These are phyloP conservation scores for Inosperma sp. DNA, from an alignment of 768 basidiomycete genomes.

Conservation along the genomic window DNA sequence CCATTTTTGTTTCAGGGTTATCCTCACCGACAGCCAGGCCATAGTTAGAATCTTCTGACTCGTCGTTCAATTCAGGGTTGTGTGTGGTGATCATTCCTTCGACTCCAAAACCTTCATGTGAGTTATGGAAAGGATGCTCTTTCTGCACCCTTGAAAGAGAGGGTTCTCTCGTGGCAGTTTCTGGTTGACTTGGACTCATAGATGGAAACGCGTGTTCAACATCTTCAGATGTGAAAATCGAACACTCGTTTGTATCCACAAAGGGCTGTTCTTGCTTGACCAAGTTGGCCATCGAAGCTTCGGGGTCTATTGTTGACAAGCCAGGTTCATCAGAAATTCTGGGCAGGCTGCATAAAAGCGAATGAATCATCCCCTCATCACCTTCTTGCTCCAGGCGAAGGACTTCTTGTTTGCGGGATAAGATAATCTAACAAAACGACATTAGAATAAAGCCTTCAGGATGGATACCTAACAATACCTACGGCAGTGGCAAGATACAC, in stretches of 20 bases:
- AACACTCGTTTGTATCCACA: too few relatives aligned
- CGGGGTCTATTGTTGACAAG: background rate
- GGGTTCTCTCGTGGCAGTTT: too few relatives aligned
- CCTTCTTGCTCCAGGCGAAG: constrained; percentile 56
- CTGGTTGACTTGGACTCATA: too few relatives aligned
- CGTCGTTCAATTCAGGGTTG: too few relatives aligned
- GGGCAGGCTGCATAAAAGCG: constrained; percentile 62
- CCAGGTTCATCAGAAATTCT: constrained; percentile 43
- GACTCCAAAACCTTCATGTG: too few relatives aligned
- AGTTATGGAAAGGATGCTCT: too few relatives aligned
- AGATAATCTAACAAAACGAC: constrained; percentile 51
- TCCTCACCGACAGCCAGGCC: too few relatives aligned
- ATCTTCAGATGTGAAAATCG: too few relatives aligned
- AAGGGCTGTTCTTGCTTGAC: background rate
- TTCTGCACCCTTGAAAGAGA: too few relatives aligned
- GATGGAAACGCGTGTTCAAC: too few relatives aligned
- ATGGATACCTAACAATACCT: constrained; percentile 27
- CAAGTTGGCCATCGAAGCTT: background rate
- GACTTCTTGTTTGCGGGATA: constrained; percentile 68
- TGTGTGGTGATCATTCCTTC: too few relatives aligned
- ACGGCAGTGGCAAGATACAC: constrained; percentile 86
- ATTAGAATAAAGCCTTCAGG: background rate
- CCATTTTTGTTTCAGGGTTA: background rate
- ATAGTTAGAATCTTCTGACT: too few relatives aligned
- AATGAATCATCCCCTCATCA: constrained; percentile 81